Base-by-base conservation (phyloP, 805 yeast genomes). In the Novakomyces olei region DNA sequence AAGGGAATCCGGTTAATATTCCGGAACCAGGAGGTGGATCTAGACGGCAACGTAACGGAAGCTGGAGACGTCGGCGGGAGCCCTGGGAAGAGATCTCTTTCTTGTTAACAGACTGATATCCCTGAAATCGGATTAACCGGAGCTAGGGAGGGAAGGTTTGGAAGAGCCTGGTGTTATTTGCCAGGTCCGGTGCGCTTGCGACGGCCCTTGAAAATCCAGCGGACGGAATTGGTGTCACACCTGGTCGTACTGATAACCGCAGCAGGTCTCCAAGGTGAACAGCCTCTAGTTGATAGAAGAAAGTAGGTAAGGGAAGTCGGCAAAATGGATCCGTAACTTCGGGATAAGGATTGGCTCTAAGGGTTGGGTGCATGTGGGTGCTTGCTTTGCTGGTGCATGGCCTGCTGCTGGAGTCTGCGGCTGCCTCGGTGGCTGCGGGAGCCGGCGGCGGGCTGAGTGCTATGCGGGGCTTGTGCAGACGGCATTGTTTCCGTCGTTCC, bases 211-310 rank as follows among this genome's bases (percentile, higher is more conserved):
- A 51, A 51, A 51, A 51, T 51, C 57, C 55, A 43, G 54, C 45
- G 53, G 55, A 52, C 50, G 55, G 49, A 50, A 44, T 49, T 46
- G 51, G 47, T 47, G 51, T 52, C 56, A 47, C 48, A 53, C 54
- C 54, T 50, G 53, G 57, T 52, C 57, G 57, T 53, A 50, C 57
- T 51, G 52, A 51, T 52, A 53, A 47, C 58, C 58, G 57, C 57
- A 54, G 56, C 56, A 54, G 57, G 58, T 53, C 58, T 54, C 57
- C 58, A 49, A 54, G 58, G 58, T 52, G 53, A 54, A 54, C 57
- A 51, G 57, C 57, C 57, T 54, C 57, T 53, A 51, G 57, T 52
- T 53, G 56, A 54, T 50, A 53, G 57, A 51, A 26, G 17, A 26
- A 53, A 49, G 57, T 53, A 51, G 57, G 50, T 53, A 51, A 50